phyloP scores from a whole-genome alignment of 2,329 filamentous ascomycete species.

The Penicillium sp. region DNA sequence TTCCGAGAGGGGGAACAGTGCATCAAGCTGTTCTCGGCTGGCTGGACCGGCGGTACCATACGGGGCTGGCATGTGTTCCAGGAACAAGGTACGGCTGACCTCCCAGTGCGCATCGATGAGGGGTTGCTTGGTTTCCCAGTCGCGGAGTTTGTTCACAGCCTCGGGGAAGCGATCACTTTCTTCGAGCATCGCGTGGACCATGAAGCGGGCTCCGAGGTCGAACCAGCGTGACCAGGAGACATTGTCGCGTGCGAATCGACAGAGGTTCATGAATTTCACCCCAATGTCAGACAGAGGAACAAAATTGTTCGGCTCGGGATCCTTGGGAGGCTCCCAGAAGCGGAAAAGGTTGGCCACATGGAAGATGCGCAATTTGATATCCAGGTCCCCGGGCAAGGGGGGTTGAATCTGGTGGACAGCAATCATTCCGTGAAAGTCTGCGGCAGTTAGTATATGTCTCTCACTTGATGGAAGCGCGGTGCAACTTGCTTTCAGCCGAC shows the following conservation, averaged over 20 bases:
- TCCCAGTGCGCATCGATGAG: constrained; percentile 36
- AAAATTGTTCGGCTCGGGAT: constrained; percentile 13
- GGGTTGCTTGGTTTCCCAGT: constrained; percentile 43
- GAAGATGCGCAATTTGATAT: constrained; percentile 53
- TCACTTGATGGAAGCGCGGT: background rate
- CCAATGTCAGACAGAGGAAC: constrained; percentile 46
- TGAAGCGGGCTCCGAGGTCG: constrained; percentile 49
- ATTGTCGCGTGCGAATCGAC: constrained; percentile 37
- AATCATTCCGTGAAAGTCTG: constrained; percentile 49
- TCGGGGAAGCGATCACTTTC: constrained; percentile 45
- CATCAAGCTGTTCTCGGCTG: constrained; percentile 26
- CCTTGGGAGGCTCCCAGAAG: constrained; percentile 29
- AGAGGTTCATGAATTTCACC: constrained; percentile 53
- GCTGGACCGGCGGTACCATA: constrained; percentile 11
- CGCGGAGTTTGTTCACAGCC: constrained; percentile 47
- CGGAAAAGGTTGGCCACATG: constrained; percentile 50
- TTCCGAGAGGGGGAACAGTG: constrained; percentile 28
- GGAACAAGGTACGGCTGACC: constrained; percentile 23
- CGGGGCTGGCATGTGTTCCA: constrained; percentile 23
- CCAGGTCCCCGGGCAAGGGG: constrained; percentile 41
- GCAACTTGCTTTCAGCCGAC: constrained; percentile 31
- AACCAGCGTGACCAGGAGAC: constrained; percentile 45
- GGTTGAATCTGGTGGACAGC: constrained; percentile 38
- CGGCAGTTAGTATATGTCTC: background rate
- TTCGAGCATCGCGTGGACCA: constrained; percentile 55